Conservation (phyloP, 768 basidiomycete genomes). For the Gloeopeniophorella convolvens region DNA sequence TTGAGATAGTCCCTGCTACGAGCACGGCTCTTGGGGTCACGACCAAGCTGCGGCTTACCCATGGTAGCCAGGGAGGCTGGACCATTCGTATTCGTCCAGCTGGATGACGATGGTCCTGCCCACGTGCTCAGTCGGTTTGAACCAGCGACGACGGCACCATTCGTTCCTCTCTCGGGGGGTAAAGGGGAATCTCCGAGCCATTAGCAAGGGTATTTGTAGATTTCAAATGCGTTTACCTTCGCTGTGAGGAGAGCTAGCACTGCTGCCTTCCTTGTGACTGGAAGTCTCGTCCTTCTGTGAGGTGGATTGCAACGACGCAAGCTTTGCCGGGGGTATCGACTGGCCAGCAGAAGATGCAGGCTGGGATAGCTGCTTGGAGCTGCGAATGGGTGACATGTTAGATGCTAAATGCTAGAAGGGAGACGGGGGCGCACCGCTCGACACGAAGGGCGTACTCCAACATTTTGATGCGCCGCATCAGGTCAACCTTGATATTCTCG, state of each 20-base stretch:
- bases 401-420: constrained; percentile 15
- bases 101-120: constrained; percentile 37
- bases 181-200: constrained; percentile 59
- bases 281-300: constrained; percentile 66
- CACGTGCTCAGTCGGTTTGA: constrained; percentile 51
- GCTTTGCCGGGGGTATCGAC: constrained; percentile 59
- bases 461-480: constrained; percentile 98
- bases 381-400: constrained; percentile 35
- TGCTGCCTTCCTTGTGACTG: constrained; percentile 74
- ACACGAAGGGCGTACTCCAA: constrained; percentile 94
- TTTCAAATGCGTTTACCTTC: constrained; percentile 48
- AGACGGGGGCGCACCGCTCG: constrained; percentile 69
- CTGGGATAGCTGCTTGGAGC: constrained; percentile 75
- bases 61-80: constrained; percentile 35
- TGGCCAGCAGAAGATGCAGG: constrained; percentile 36
- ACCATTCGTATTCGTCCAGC: constrained; percentile 39
- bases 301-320: constrained; percentile 50
- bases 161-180: constrained; percentile 48
- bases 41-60: constrained; percentile 70
- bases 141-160: constrained; percentile 36
- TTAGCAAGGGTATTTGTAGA: constrained; percentile 10
- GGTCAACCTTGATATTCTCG: constrained; percentile 93
- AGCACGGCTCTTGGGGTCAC: constrained; percentile 94
- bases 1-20: constrained; percentile 95
- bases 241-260: constrained; percentile 77